Evolutionary conservation across 2,329 filamentous ascomycete genomes (phyloP), one percentile per base, ranked within the genome.

Genomic region (Mollisiaceae sp.): DNA sequence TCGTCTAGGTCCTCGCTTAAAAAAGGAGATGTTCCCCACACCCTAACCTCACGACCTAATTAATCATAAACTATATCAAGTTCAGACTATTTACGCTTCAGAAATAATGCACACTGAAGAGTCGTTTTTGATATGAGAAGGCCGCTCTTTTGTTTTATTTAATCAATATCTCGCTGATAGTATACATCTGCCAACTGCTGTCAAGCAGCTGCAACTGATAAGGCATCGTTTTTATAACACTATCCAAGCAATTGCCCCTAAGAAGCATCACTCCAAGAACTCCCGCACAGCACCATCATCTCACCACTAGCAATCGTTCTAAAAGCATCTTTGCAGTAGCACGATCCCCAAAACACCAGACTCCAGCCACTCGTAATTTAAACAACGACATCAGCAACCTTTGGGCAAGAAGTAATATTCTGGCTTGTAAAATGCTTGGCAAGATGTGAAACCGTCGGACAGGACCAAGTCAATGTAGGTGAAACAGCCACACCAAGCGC

Each of bases 401-500:
- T 41, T 18, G 38, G 38, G 38, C 38, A 41, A 41, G 38, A 18
- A 18, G 2, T 41, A 41, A 41, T 41, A 41, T 41, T 18, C 38
- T 12, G 38, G 15, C 38, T 18, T 18, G 38, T 9, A 41, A 41
- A 41, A 41, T 41, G 38, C 38, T 41, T 41, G 15, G 38, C 38
- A 41, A 41, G 38, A 41, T 41, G 38, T 3, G 11, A 11, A 41
- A 79, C 75, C n/a, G 80, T 80, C 1, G 79, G 79, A 66, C 77
- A 73, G 59, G 72, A 78, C 79, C 80, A 81, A 1, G 74, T 76
- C 60, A 81, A 67, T 4, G 78, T 81, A 8, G 77, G 78, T 0
- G 82, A 79, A 1, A 85, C 76, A 55, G 84, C 79, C 0, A 80
- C 72, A 0, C 79, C 69, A 0, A 84, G 55, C 39, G 80, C 74